Percentiles rank a stretch among this genome's conserved stretches.
phyloP scores from a whole-genome alignment of 1,139 yeast genomes.

The Saccharomycopsis phalli region DNA sequence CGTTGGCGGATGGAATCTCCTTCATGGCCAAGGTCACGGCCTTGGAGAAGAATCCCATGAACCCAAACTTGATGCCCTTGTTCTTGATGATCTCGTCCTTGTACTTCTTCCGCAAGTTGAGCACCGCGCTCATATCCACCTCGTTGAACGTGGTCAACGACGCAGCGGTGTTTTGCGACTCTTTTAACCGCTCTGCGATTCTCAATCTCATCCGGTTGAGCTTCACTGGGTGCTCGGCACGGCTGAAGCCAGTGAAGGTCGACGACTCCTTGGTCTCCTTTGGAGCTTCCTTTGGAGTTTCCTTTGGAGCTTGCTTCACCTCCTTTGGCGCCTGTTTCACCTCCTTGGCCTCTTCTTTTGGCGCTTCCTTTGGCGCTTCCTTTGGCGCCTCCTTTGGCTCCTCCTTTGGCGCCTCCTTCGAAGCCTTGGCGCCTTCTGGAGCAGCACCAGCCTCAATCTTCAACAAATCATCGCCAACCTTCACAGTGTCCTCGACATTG shows the following conservation, averaged over 20 bases:
- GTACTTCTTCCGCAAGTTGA: constrained; percentile 93
- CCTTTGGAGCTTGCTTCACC: constrained; percentile 19
- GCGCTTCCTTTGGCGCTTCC: constrained; percentile 27
- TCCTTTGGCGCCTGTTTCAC: constrained; percentile 2
- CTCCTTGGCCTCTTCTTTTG: constrained; percentile 26
- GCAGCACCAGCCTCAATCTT: constrained; percentile 87
- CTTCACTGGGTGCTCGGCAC: constrained; percentile 88
- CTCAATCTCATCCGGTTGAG: constrained; percentile 99
- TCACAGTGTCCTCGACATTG: constrained; percentile 84
- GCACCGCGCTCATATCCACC: constrained; percentile 88
- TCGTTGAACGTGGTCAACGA: constrained; percentile 97
- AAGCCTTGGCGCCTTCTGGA: constrained; percentile 51
- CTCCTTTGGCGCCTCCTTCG: constrained; percentile 26
- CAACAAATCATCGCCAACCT: constrained; percentile 89
- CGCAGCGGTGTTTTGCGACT: constrained; percentile 98
- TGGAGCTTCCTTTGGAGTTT: constrained; percentile 18
- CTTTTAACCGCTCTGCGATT: constrained; percentile 98
- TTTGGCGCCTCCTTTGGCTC: constrained; percentile 19
- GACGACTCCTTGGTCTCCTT: constrained; percentile 29
- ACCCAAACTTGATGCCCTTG: constrained; percentile 92
- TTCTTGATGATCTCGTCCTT: constrained; percentile 94
- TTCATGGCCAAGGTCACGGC: constrained; percentile 91
- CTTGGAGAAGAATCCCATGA: constrained; percentile 97
- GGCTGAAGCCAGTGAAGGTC: constrained; percentile 57
- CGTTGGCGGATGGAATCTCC: constrained; percentile 93